Percentiles rank a stretch among this genome's conserved stretches.
phyloP scores from a whole-genome alignment of 306 rosid genomes.

The Morella rubra region DNA sequence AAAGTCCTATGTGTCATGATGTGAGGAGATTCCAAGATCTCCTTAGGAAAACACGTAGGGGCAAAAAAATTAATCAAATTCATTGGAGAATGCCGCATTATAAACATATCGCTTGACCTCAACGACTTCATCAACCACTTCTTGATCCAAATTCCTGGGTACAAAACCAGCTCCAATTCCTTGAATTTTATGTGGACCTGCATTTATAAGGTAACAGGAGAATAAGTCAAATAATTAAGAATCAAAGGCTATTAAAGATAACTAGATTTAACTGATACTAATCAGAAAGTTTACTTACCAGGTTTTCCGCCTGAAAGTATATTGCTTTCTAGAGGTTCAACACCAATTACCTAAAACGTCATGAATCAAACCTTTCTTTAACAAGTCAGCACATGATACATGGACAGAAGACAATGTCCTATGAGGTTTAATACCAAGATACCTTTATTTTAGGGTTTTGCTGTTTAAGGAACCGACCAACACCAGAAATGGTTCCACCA shows the following conservation, averaged over 20 bases:
- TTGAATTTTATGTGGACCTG: conserved; percentile 99
- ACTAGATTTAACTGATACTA: conserved; percentile 17
- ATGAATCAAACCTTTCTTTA: neutral
- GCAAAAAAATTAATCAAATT: conserved; percentile 12
- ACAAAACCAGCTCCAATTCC: conserved; percentile 99
- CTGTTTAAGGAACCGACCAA: conserved; percentile 77
- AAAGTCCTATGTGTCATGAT: neutral
- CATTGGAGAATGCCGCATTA: neutral
- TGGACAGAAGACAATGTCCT: neutral
- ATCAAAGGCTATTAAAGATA: conserved; percentile 8
- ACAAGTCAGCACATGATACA: too few relatives aligned
- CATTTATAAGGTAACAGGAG: conserved; percentile 25
- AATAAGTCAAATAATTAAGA: conserved; percentile 15
- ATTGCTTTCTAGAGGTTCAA: conserved; percentile 94
- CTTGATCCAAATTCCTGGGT: conserved; percentile 86
- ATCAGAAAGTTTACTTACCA: conserved; percentile 51
- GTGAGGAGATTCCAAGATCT: conserved; percentile 4
- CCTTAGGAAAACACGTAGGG: neutral
- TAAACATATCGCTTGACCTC: conserved; percentile 46
- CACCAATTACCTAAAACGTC: conserved; percentile 73
- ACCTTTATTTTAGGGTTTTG: conserved; percentile 85
- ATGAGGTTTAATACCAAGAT: conserved; percentile 12
- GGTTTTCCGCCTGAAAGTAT: conserved; percentile 97
- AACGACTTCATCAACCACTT: conserved; percentile 80
- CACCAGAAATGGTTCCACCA: conserved; percentile 96